phyloP scores from a whole-genome alignment of 306 rosid genomes.

The Prunus armeniaca region DNA sequence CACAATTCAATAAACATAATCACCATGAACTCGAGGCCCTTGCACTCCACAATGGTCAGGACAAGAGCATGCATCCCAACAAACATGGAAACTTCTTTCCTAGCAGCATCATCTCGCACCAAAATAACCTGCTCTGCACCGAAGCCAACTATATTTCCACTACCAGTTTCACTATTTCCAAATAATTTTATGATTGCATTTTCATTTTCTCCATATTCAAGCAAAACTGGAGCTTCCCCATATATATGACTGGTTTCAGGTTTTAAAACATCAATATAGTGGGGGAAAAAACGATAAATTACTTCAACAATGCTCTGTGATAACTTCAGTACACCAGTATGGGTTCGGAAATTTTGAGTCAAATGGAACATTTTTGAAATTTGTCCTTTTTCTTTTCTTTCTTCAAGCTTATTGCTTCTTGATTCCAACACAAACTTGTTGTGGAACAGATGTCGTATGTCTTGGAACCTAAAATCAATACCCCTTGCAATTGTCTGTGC shows the following conservation, averaged over 20 bases:
- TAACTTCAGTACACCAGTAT: slow-evolving; percentile 62
- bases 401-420: slow-evolving; percentile 11
- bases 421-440: slow-evolving; percentile 50
- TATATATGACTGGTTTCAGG: slow-evolving; percentile 71
- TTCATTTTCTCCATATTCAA: slow-evolving; percentile 46
- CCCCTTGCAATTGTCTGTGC: slow-evolving; percentile 88
- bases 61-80: slow-evolving; percentile 81
- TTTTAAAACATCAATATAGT: slow-evolving; percentile 53
- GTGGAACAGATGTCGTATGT: slow-evolving; percentile 59
- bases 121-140: slow-evolving; percentile 84
- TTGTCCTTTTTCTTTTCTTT: slow-evolving; percentile 40
- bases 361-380: slow-evolving; percentile 45
- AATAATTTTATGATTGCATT: slow-evolving; percentile 66
- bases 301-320: slow-evolving; percentile 69
- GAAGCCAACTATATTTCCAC: slow-evolving; percentile 57
- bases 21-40: slow-evolving; percentile 92
- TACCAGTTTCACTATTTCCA: slow-evolving; percentile 41
- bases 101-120: slow-evolving; percentile 65
- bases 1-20: not conserved
- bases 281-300: slow-evolving; percentile 64
- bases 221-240: slow-evolving; percentile 66
- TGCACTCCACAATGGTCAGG: slow-evolving; percentile 69
- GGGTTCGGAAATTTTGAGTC: slow-evolving; percentile 74
- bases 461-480: slow-evolving; percentile 73
- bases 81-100: slow-evolving; percentile 35